phyloP scores from a whole-genome alignment of 164 flowering plant genomes.

The Akebia trifoliata region DNA sequence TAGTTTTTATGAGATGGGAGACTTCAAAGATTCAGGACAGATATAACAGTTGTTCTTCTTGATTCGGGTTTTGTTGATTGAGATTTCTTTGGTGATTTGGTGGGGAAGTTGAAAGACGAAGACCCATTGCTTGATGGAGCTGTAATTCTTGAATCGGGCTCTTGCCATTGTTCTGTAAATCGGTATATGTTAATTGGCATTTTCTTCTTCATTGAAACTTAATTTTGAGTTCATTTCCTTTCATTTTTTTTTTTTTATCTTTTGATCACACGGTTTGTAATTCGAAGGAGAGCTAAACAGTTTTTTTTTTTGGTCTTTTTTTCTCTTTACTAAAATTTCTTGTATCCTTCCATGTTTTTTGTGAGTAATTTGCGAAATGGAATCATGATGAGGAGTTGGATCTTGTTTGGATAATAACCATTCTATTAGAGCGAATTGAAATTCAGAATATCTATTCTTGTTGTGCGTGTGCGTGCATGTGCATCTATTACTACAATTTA shows the following conservation, averaged over 20 bases:
- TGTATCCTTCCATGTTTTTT: no score
- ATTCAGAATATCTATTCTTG: no score
- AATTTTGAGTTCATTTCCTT: neutral
- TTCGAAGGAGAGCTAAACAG: conserved; percentile 16
- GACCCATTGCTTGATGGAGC: conserved; percentile 8
- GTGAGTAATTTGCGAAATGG: no score
- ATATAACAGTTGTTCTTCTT: conserved; percentile 21
- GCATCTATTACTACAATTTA: no score
- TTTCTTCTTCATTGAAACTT: no score
- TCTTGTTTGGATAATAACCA: no score
- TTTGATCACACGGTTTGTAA: conserved; percentile 11
- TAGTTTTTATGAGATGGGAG: conserved; percentile 46
- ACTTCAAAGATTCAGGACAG: conserved; percentile 31
- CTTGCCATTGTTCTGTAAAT: conserved; percentile 23
- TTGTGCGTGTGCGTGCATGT: no score
- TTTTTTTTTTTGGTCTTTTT: no score
- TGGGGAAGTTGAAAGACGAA: conserved; percentile 3
- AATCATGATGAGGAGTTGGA: no score
- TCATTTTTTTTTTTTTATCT: neutral
- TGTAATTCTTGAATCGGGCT: conserved; percentile 1
- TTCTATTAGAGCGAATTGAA: no score
- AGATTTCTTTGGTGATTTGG: conserved; percentile 10
- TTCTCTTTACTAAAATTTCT: no score
- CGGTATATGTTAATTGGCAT: no score
- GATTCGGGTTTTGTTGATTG: conserved; percentile 11